A percentile compares a stretch with the other conserved stretches of the same genome.
These are phyloP conservation scores for Phytophthora tubulina DNA, from an alignment of 352 stramenopile genomes.

Conservation along the genomic window DNA sequence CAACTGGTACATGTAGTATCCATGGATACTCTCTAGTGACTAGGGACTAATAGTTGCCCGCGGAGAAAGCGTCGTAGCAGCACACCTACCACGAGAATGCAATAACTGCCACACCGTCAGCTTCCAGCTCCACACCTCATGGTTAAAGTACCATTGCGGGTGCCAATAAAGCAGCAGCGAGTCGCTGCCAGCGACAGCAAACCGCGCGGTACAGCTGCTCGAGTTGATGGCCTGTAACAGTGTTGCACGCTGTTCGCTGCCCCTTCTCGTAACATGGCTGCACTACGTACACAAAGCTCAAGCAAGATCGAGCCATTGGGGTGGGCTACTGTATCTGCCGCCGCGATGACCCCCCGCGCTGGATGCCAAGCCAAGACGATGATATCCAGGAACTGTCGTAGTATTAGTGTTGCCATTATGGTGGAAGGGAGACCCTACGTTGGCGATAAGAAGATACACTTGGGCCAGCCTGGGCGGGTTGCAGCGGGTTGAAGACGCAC, in stretches of 20 bases:
- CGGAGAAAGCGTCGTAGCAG: too few species aligned
- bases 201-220: too few species aligned
- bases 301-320: conserved; percentile 6
- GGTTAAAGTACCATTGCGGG: too few species aligned
- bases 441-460: conserved; percentile 48
- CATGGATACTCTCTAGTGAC: too few species aligned
- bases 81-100: too few species aligned
- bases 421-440: conserved; percentile 39
- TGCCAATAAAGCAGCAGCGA: too few species aligned
- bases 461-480: conserved; percentile 23
- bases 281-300: conserved; percentile 27
- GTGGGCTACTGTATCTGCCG: not conserved
- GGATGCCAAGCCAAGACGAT: not conserved
- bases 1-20: too few species aligned
- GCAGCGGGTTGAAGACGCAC: conserved; percentile 4
- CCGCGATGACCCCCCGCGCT: not conserved
- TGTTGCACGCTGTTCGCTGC: conserved; percentile 20
- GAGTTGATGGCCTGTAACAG: too few species aligned
- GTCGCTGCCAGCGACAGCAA: too few species aligned
- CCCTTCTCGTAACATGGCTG: conserved; percentile 35
- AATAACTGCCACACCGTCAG: too few species aligned
- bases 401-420: conserved; percentile 42
- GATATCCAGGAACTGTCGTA: conserved; percentile 36
- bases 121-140: too few species aligned
- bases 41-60: too few species aligned